A percentile compares a stretch with the other conserved stretches of the same genome.
These are phyloP conservation scores for Laburnicola sp. DNA, from an alignment of 2,329 filamentous ascomycete species.

Conservation along the genomic window DNA sequence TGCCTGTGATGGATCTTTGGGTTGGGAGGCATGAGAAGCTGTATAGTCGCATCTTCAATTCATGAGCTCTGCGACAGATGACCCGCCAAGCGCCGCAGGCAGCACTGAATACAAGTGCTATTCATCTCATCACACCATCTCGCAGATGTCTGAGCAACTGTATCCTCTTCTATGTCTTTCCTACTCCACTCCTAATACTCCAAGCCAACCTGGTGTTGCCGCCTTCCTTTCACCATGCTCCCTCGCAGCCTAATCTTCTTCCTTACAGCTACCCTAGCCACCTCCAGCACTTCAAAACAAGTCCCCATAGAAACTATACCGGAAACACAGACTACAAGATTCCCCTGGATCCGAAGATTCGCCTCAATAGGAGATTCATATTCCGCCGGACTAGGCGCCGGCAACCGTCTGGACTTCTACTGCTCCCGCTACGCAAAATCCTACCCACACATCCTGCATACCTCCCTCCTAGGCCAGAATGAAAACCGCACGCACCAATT, in stretches of 20 bases:
- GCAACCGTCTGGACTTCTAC: slow-evolving; percentile 28
- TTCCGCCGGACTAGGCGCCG: slow-evolving; percentile 34
- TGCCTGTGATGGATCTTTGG: slow-evolving; percentile 81
- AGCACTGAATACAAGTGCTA: slow-evolving; percentile 10
- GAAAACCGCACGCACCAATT: slow-evolving; percentile 28
- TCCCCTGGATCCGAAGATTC: slow-evolving; percentile 29
- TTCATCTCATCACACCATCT: background rate
- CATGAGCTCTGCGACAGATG: slow-evolving; percentile 48
- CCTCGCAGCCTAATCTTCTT: background rate
- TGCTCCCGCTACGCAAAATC: slow-evolving; percentile 35
- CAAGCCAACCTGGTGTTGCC: slow-evolving; percentile 6
- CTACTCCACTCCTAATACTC: background rate
- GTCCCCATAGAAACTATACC: background rate
- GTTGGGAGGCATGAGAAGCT: slow-evolving; percentile 79
- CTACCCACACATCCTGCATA: slow-evolving; percentile 33
- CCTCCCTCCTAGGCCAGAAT: slow-evolving; percentile 16
- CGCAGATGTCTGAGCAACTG: background rate
- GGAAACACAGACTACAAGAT: background rate
- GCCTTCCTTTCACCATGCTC: slow-evolving; percentile 3
- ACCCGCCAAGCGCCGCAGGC: slow-evolving; percentile 14
- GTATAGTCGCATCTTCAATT: slow-evolving; percentile 87
- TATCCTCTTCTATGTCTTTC: background rate
- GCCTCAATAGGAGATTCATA: slow-evolving; percentile 40
- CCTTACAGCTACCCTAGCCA: slow-evolving; percentile 4
- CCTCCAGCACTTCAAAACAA: slow-evolving; percentile 6